Conservation (phyloP, 176 grass and related monocot genomes). For the Aegilops umbellulata region DNA sequence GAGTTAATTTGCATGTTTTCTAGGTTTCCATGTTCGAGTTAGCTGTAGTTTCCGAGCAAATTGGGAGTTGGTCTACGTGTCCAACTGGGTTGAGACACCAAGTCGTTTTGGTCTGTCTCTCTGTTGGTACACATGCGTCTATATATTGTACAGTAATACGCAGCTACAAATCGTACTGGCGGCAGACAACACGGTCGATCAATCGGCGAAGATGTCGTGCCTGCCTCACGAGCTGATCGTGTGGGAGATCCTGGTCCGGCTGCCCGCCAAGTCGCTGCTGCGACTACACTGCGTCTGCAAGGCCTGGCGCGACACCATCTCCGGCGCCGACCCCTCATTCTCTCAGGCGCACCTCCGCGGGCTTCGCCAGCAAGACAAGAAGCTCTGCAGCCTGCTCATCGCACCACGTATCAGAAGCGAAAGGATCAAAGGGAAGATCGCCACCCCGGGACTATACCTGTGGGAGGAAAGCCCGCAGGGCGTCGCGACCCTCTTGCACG, state of each 20-base stretch:
- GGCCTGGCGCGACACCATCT: neutral
- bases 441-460: neutral
- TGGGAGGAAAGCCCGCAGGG: neutral
- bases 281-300: neutral
- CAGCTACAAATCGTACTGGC: too few relatives aligned
- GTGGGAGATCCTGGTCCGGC: neutral
- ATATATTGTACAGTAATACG: too few relatives aligned
- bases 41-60: too few relatives aligned
- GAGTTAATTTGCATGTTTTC: too few relatives aligned
- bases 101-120: too few relatives aligned
- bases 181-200: too few relatives aligned
- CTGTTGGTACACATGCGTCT: too few relatives aligned
- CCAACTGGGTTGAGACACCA: too few relatives aligned
- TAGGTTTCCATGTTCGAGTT: too few relatives aligned
- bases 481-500: neutral
- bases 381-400: neutral
- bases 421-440: neutral
- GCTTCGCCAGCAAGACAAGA: neutral
- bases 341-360: neutral
- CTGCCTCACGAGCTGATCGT: neutral
- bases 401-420: neutral
- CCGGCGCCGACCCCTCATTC: neutral
- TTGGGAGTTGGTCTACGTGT: too few relatives aligned
- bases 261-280: neutral
- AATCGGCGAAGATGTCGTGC: neutral